Evolutionary conservation across 495 filamentous ascomycete genomes (phyloP).

Genomic region (Gamarada debralockiae): DNA sequence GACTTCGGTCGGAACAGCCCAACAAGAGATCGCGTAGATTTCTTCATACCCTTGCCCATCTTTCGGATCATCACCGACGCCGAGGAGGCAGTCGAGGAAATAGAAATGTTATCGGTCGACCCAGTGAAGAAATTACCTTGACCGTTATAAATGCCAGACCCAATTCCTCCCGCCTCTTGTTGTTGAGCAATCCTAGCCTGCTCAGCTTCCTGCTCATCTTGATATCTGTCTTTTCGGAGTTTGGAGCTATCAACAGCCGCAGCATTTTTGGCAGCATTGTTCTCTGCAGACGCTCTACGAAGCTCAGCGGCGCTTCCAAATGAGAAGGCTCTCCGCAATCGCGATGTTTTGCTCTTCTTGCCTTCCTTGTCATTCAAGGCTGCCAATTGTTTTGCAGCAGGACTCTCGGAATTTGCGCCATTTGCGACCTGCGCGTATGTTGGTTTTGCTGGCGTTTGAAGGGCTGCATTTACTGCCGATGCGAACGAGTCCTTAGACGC

Average conservation of each 20-base stretch:
- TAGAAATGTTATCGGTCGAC: slow-evolving; percentile 94
- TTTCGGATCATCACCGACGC: slow-evolving; percentile 99
- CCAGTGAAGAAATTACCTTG: slow-evolving; percentile 82
- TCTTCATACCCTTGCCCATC: slow-evolving; percentile 98
- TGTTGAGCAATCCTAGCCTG: slow-evolving; percentile 86
- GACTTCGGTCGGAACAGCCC: slow-evolving; percentile 96
- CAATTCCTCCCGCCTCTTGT: slow-evolving; percentile 88
- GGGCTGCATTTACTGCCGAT: slow-evolving; percentile 27
- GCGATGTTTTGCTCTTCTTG: slow-evolving; percentile 73
- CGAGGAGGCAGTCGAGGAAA: slow-evolving; percentile 96
- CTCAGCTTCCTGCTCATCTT: slow-evolving; percentile 74
- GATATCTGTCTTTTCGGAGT: slow-evolving; percentile 64
- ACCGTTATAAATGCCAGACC: slow-evolving; percentile 89
- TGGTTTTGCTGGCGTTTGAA: slow-evolving; percentile 28
- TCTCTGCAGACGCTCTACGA: slow-evolving; percentile 68
- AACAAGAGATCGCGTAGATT: slow-evolving; percentile 81
- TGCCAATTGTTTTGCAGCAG: slow-evolving; percentile 74
- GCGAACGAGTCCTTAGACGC: slow-evolving; percentile 32
- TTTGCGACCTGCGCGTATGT: slow-evolving; percentile 30
- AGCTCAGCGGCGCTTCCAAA: slow-evolving; percentile 96
- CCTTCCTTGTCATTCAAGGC: slow-evolving; percentile 74
- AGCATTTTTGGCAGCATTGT: slow-evolving; percentile 37
- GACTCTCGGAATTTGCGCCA: slow-evolving; percentile 40
- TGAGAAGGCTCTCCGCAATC: slow-evolving; percentile 88
- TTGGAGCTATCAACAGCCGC: slow-evolving; percentile 52